These are phyloP conservation scores for Ceratobasidium sp. DNA, from an alignment of 1,284 basidiomycete species.

Conservation along the genomic window DNA sequence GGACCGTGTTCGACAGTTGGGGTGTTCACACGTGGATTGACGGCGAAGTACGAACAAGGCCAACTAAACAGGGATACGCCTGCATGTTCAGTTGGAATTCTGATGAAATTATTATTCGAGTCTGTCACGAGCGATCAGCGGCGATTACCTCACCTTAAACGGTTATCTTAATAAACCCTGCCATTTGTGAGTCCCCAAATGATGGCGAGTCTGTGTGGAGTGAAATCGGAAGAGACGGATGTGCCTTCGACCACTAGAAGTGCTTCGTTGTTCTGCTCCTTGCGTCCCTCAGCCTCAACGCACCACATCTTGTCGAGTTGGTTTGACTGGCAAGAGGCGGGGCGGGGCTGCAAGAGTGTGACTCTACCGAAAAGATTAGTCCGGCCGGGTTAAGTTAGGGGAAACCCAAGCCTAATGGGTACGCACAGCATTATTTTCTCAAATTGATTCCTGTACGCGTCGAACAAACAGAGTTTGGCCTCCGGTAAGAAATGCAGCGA, in stretches of 20 bases:
- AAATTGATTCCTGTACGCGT: not conserved
- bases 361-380: not conserved
- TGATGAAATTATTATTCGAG: not conserved
- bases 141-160: not conserved
- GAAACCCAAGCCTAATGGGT: not conserved
- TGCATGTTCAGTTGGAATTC: not conserved
- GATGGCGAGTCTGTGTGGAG: not conserved
- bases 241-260: conserved; percentile 4
- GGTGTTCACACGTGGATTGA: not conserved
- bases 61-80: not conserved
- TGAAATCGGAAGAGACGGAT: not conserved
- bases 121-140: not conserved
- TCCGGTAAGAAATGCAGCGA: not conserved
- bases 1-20: not conserved
- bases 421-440: not conserved
- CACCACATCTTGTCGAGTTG: too few relatives aligned
- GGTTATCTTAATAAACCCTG: not conserved
- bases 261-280: not conserved
- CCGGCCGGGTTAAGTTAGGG: not conserved
- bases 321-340: not conserved
- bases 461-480: not conserved
- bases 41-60: not conserved
- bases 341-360: not conserved
- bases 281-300: not conserved
- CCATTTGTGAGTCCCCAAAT: not conserved